Evolutionary conservation across 1,284 basidiomycete species (phyloP), one percentile per base, ranked within the genome.

Genomic region (Vanrija humicola): DNA sequence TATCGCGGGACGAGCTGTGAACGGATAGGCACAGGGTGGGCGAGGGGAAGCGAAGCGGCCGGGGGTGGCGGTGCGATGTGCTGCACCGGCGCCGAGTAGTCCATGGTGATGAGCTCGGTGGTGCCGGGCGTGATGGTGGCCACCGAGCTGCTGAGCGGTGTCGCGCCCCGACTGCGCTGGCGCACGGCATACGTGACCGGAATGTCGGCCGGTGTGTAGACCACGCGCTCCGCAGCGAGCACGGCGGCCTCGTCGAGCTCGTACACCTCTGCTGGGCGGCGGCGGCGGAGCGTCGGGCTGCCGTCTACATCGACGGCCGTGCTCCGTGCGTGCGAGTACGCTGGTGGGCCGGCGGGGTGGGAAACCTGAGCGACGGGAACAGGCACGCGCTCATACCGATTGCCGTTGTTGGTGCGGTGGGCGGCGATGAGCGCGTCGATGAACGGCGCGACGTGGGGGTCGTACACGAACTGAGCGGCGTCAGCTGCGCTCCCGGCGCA

Each of bases 361-460:
- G 8, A 18, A 21, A n/a, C 10, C n/a, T 51, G 46, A 3, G 40
- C n/a, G 23, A 39, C 29, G 2, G 48, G 38, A 2, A 54, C 25
- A 18, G 49, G 29, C 34, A 55, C 46, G 21, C 51, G 45, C 21
- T 46, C 46, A 46, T 43, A 55, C 9, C 46, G 48, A 21, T n/a
- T 47, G 34, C 21, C 21, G 21, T 14, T 34, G 14, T 12, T 34
- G 28, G 18, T 26, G 44, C 55, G 50, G 28, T 61, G 59, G 28
- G 56, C 51, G 6, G 66, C 64, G 19, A 72, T 53, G 44, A 71
- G 54, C 3, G 69, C 69, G 46, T 74, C 73, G 44, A 74, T 56
- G 40, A 63, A 49, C 5, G 66, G 69, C 1, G 70, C 69, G 12
- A 74, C 63, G 46, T 74, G 73, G 0, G 71, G 70, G 55, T 74